Conservation (phyloP, 2,329 filamentous ascomycete genomes). For the Nemania sp. region DNA sequence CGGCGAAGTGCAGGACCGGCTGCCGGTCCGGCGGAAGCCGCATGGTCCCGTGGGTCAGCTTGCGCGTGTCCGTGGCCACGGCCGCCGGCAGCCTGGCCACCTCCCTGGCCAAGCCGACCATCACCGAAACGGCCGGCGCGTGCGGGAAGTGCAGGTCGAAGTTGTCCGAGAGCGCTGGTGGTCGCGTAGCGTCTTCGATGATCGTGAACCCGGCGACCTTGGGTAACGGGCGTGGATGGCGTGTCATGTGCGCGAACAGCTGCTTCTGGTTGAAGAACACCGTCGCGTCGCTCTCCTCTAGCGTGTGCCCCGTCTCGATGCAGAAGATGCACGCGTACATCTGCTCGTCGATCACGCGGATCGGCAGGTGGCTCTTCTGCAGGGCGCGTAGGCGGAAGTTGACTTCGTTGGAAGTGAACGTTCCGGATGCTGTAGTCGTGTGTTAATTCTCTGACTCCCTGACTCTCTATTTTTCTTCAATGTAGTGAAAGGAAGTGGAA, state of each 20-base stretch:
- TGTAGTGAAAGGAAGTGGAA: background rate
- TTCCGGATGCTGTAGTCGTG: slow-evolving; percentile 50
- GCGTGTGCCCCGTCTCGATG: slow-evolving; percentile 51
- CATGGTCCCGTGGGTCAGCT: slow-evolving; percentile 50
- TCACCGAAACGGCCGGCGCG: slow-evolving; percentile 46
- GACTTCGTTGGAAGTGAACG: slow-evolving; percentile 50
- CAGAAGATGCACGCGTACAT: slow-evolving; percentile 61
- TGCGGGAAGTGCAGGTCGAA: slow-evolving; percentile 56
- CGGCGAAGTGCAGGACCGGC: slow-evolving; percentile 50
- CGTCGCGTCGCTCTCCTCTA: slow-evolving; percentile 58
- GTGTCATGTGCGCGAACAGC: slow-evolving; percentile 56
- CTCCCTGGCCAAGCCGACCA: slow-evolving; percentile 46
- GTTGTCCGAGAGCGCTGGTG: slow-evolving; percentile 48
- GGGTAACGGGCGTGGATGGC: slow-evolving; percentile 58
- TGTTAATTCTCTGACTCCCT: too few relatives aligned
- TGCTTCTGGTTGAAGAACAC: slow-evolving; percentile 58
- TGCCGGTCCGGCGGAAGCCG: slow-evolving; percentile 50
- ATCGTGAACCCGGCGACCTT: slow-evolving; percentile 52
- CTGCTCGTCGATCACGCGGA: slow-evolving; percentile 54
- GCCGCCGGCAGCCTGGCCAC: slow-evolving; percentile 49
- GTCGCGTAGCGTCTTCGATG: slow-evolving; percentile 49
- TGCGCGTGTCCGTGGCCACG: slow-evolving; percentile 51
- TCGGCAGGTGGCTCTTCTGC: slow-evolving; percentile 57
- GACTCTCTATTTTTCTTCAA: background rate
- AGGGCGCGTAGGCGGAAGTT: slow-evolving; percentile 58